Evolutionary conservation across 371 early-diverging fungal species (phyloP), one percentile per base, ranked within the genome.

Genomic region (Mortierella polycephala): DNA sequence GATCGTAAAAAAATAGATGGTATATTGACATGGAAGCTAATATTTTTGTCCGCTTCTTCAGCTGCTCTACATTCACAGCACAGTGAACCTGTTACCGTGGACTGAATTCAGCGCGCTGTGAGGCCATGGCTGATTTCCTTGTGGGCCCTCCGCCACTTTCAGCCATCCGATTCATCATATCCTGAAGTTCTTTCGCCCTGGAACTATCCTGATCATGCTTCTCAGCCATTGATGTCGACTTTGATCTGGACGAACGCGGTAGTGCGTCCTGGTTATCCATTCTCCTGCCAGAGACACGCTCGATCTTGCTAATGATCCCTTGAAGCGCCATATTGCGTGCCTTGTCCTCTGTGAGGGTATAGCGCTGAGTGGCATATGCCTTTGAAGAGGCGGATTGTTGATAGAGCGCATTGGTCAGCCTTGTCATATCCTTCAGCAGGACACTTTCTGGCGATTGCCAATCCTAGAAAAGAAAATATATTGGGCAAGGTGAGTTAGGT

Each of bases 361-460:
- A 79, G 12, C 79, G 57, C 47, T 79, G 79, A 1, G 73, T 79
- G 23, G 69, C 69, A 62, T 65, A 79, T 5, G 73, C 72, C 54
- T 69, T 52, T 10, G 79, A 52, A 1, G 69, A 61, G 1, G 69
- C 55, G 0, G 79, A 65, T 39, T 72, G 79, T 71, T 87, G 85
- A 80, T 80, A 84, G 67, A 88, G 81, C 67, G 86, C 82, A 72
- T 88, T 86, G n/a, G 83, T 85, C 30, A 86, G 75, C 14, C 71
- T 59, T 0, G 77, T 83, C 70, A 86, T 83, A 56, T 88, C 87
- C 60, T 83, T 62, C 11, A 85, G 63, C 20, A 85, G 66, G 30
- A 68, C 69, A 54, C 80, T 75, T 62, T 86, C 85, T 53, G 83
- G 82, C 0, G 85, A 82, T 21, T 67, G 61, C 75, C 82, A 84